phyloP scores from a whole-genome alignment of 148 eudicot genomes.

The Bassia scoparia region DNA sequence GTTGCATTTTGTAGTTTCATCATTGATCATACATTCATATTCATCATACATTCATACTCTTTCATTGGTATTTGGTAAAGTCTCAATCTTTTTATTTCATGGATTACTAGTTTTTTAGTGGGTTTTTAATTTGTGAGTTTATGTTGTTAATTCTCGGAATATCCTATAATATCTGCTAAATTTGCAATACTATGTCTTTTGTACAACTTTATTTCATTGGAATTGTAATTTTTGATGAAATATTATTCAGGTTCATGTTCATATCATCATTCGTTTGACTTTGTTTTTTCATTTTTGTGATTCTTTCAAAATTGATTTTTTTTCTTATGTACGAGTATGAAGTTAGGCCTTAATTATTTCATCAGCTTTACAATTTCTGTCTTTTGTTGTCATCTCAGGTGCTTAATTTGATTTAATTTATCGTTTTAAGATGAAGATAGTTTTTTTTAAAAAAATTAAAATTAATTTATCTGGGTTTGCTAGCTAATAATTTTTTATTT shows the following conservation, averaged over 20 bases:
- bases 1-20: not conserved
- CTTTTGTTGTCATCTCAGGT: not conserved
- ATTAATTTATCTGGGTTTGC: slow-evolving; percentile 5
- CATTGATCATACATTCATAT: not conserved
- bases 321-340: not conserved
- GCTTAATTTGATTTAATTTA: not conserved
- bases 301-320: not conserved
- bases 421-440: too few relatives aligned
- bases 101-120: not conserved
- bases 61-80: not conserved
- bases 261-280: not conserved
- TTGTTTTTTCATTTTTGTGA: not conserved
- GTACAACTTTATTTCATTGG: not conserved
- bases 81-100: too few relatives aligned
- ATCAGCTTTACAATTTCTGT: not conserved
- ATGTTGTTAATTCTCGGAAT: not conserved
- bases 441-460: not conserved
- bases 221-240: not conserved
- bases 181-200: not conserved
- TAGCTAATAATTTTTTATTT: not conserved
- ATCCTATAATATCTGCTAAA: not conserved
- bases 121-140: not conserved
- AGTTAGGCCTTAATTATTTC: not conserved
- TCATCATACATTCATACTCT: too few relatives aligned
- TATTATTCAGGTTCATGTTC: not conserved